Percentiles rank a stretch among this genome's conserved stretches.
These are phyloP conservation scores for Chlorencoelia australis DNA, from an alignment of 2,329 filamentous ascomycete genomes.

Conservation along the genomic window DNA sequence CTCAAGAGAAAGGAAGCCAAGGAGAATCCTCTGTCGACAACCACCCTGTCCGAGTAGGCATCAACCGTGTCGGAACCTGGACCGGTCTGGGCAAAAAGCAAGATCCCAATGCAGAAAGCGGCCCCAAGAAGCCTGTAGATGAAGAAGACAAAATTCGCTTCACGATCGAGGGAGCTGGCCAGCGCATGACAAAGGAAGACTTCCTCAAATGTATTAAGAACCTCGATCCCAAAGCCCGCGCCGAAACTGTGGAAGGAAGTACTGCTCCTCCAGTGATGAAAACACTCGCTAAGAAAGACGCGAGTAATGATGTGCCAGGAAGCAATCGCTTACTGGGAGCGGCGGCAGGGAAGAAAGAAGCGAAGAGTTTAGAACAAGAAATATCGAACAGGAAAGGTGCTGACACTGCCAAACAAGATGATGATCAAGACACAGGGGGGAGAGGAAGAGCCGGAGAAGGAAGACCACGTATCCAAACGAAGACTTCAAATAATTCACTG, in stretches of 20 bases:
- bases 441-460: too few species aligned
- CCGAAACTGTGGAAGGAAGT: slow-evolving; percentile 20
- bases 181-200: slow-evolving; percentile 69
- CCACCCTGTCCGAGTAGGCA: slow-evolving; percentile 18
- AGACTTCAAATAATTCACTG: too few species aligned
- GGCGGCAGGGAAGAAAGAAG: slow-evolving; percentile 14
- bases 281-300: slow-evolving; percentile 22
- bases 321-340: slow-evolving; percentile 27
- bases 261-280: slow-evolving; percentile 24
- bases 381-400: slow-evolving; percentile 4
- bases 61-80: slow-evolving; percentile 22
- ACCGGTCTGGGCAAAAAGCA: slow-evolving; percentile 15
- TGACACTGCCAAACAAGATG: too few species aligned
- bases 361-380: slow-evolving; percentile 9
- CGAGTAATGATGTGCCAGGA: slow-evolving; percentile 16
- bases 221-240: slow-evolving; percentile 53
- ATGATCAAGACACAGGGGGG: too few species aligned
- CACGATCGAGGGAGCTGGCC: slow-evolving; percentile 62
- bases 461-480: too few species aligned
- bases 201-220: slow-evolving; percentile 67
- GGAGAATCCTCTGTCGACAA: too few species aligned
- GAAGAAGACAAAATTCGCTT: slow-evolving; percentile 63
- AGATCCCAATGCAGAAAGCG: slow-evolving; percentile 1
- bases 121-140: slow-evolving; percentile 30
- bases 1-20: slow-evolving; percentile 8